Base-by-base conservation (phyloP, 1,284 basidiomycete genomes). In the Singerocomus inundabilis region DNA sequence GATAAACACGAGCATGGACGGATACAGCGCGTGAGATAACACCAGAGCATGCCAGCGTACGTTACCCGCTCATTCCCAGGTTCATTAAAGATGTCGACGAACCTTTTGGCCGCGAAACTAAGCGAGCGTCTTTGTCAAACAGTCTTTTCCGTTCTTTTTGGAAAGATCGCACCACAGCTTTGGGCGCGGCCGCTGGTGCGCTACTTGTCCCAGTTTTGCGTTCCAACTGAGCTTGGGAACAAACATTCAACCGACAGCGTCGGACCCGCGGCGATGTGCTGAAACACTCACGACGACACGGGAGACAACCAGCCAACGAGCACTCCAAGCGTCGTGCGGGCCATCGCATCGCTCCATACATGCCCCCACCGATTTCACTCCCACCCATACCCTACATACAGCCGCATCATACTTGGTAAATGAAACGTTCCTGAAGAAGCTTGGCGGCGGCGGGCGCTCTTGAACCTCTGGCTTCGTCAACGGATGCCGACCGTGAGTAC, bases 391-490 rank as follows among this genome's bases (percentile, higher is more conserved):
- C 48, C 40, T n/a, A n/a, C n/a, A n/a, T 35, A 48, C 28, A 37
- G 38, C 30, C 32, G 7, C 21, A 39, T 45, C 18, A 16, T 42
- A 10, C 21, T 31, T 11, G 25, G 21, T 13, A 38, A 40, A 57
- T 58, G 51, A 46, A 51, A 32, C 13, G 6, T 39, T 25, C 40
- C 26, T n/a, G 30, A 10, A 49, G 55, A 57, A 55, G 32, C 31
- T 35, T 33, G 38, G 39, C 28, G 15, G 24, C 12, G 40, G 43
- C n/a, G n/a, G n/a, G n/a, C n/a, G 34, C 21, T 37, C 32, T 32
- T 35, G 24, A n/a, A 25, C 13, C 39, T n/a, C n/a, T n/a, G n/a
- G n/a, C n/a, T n/a, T 41, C 42, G 24, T 50, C 15, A 24, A 42
- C 33, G 38, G 40, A 18, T 33, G 18, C 13, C 30, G 40, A 26